Evolutionary conservation across 176 grass and related monocot genomes (phyloP).

Genomic region (Aechmea fasciata): DNA sequence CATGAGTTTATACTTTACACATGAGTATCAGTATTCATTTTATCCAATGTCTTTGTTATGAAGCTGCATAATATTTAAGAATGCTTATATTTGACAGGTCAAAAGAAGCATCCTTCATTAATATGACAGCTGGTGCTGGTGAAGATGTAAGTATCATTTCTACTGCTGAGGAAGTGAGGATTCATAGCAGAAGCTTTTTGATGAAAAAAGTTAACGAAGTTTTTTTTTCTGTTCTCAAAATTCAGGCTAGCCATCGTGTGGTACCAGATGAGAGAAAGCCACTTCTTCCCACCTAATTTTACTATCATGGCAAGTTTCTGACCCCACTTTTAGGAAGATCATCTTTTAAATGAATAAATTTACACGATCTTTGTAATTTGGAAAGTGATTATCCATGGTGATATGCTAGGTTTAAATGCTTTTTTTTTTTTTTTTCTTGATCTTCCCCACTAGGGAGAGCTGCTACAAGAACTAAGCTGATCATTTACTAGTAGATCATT

Average conservation of each 20-base stretch:
- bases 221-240: slow-evolving; percentile 8
- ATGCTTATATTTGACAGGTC: slow-evolving; percentile 32
- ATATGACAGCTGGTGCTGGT: slow-evolving; percentile 32
- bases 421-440: background rate
- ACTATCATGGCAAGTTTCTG: slow-evolving; percentile 16
- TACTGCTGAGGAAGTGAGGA: background rate
- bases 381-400: background rate
- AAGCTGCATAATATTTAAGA: background rate
- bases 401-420: background rate
- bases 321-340: background rate
- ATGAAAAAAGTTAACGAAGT: background rate
- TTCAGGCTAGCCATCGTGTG: slow-evolving; percentile 56
- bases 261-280: slow-evolving; percentile 63
- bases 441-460: background rate
- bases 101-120: slow-evolving; percentile 40
- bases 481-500: too few species aligned
- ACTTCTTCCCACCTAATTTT: slow-evolving; percentile 75
- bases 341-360: background rate
- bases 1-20: too few species aligned
- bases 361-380: background rate
- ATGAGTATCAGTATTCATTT: background rate
- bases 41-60: background rate
- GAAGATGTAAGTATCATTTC: slow-evolving; percentile 50
- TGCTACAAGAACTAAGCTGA: too few species aligned
- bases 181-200: background rate